These are phyloP conservation scores for Lactuca saligna DNA, from an alignment of 129 eudicot species.

Conservation along the genomic window DNA sequence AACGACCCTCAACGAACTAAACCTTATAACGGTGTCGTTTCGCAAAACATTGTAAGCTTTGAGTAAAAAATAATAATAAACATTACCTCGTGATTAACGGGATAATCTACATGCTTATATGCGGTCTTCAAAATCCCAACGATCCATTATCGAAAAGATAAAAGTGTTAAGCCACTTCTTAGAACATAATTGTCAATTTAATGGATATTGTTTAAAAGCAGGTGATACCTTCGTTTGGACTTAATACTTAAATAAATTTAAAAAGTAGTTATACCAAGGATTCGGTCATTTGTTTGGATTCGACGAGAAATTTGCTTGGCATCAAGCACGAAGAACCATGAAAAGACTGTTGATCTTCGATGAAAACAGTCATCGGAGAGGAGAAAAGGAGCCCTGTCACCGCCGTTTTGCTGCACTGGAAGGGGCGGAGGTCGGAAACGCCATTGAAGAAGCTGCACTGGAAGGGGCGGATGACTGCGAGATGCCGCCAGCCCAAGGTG, in stretches of 20 bases:
- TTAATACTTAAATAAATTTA: neutral
- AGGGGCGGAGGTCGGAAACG: neutral
- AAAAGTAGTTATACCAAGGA: neutral
- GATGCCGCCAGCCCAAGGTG: neutral
- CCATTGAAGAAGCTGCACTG: neutral
- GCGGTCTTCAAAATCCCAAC: neutral
- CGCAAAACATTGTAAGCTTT: neutral
- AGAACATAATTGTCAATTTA: neutral
- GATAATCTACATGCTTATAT: neutral
- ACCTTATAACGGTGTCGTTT: slow-evolving; percentile 8
- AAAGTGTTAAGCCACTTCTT: neutral
- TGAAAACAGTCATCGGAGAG: neutral
- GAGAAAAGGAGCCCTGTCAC: neutral
- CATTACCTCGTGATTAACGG: neutral
- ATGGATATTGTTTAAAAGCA: slow-evolving; percentile 3
- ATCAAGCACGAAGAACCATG: neutral
- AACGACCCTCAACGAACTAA: slow-evolving; percentile 29
- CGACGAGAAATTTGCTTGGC: neutral
- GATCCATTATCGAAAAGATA: neutral
- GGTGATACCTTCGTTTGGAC: neutral
- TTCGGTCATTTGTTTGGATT: neutral
- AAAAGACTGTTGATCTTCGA: neutral
- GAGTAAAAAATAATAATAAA: neutral
- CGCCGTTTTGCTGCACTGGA: neutral
- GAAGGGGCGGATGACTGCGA: neutral